These are phyloP conservation scores for Ophiostoma himal-ulmi DNA, from an alignment of 2,329 filamentous ascomycete genomes.

Conservation along the genomic window DNA sequence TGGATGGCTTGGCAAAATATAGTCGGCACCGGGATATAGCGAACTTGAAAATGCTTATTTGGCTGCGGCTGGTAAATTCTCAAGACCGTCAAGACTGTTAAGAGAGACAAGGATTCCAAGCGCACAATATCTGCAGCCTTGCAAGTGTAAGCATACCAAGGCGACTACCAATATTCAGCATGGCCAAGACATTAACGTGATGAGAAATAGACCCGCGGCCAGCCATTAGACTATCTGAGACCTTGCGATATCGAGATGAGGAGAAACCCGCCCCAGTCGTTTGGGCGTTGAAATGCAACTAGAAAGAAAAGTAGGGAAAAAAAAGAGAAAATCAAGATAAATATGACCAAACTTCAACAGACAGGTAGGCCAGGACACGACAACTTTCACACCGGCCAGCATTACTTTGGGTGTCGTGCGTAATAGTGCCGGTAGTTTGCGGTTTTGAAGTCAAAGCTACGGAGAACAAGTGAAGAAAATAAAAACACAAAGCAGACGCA, in stretches of 20 bases:
- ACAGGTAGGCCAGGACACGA: not conserved
- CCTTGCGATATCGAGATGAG: not conserved
- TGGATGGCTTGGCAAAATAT: not conserved
- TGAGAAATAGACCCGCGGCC: not conserved
- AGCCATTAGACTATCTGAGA: not conserved
- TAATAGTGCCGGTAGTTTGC: not conserved
- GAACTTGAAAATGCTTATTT: not conserved
- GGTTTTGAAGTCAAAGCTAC: not conserved
- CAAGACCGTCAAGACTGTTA: not conserved
- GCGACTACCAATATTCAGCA: not conserved
- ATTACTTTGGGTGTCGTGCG: not conserved
- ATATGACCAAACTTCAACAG: slow-evolving; percentile 2
- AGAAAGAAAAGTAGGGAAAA: not conserved
- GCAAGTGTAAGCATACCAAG: not conserved
- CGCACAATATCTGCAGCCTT: not conserved
- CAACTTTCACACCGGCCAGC: not conserved
- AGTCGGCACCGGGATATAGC: not conserved
- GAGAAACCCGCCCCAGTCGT: not conserved
- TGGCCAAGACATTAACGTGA: not conserved
- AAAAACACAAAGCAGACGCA: not conserved
- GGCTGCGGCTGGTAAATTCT: not conserved
- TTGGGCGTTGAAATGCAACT: not conserved
- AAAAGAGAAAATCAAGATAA: not conserved
- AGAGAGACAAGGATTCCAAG: not conserved
- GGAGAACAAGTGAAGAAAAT: not conserved